Conservation (phyloP, 768 basidiomycete genomes). For the Leccinum aurantiacum region DNA sequence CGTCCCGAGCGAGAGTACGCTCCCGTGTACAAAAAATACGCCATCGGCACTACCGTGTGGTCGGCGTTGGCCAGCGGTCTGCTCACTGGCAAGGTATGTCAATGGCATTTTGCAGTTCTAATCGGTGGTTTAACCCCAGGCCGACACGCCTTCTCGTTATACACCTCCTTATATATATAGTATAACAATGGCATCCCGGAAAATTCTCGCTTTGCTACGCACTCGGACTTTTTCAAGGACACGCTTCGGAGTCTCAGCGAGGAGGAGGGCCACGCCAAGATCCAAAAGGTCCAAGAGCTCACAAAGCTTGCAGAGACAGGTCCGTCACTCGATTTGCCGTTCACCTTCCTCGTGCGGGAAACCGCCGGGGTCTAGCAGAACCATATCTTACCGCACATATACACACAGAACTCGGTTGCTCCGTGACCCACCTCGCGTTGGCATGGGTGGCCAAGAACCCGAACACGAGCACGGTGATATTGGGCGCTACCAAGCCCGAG, state of each 20-base stretch:
- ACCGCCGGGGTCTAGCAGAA: neutral
- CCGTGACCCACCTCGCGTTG: slow-evolving; percentile 50
- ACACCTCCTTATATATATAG: slow-evolving; percentile 20
- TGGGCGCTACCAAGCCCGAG: slow-evolving; percentile 48
- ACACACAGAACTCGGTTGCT: slow-evolving; percentile 42
- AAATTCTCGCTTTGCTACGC: slow-evolving; percentile 50
- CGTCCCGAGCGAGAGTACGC: slow-evolving; percentile 55
- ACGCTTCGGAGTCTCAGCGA: slow-evolving; percentile 43
- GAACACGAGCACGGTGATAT: slow-evolving; percentile 48
- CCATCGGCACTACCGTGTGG: slow-evolving; percentile 52
- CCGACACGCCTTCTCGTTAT: neutral
- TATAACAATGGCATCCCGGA: slow-evolving; percentile 52
- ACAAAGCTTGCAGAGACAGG: slow-evolving; percentile 43
- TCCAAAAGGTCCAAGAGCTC: slow-evolving; percentile 49
- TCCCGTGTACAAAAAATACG: slow-evolving; percentile 46
- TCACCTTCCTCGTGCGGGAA: too few relatives aligned
- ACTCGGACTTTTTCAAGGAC: slow-evolving; percentile 46
- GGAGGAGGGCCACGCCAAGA: slow-evolving; percentile 44
- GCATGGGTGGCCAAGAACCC: slow-evolving; percentile 56
- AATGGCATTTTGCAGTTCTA: neutral
- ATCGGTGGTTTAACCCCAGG: neutral
- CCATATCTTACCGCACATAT: neutral
- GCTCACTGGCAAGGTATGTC: slow-evolving; percentile 50
- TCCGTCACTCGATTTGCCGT: slow-evolving; percentile 4
- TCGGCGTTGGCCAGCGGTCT: slow-evolving; percentile 55